Base-by-base conservation (phyloP, 495 filamentous ascomycete genomes). In the Cairneyella variabilis region DNA sequence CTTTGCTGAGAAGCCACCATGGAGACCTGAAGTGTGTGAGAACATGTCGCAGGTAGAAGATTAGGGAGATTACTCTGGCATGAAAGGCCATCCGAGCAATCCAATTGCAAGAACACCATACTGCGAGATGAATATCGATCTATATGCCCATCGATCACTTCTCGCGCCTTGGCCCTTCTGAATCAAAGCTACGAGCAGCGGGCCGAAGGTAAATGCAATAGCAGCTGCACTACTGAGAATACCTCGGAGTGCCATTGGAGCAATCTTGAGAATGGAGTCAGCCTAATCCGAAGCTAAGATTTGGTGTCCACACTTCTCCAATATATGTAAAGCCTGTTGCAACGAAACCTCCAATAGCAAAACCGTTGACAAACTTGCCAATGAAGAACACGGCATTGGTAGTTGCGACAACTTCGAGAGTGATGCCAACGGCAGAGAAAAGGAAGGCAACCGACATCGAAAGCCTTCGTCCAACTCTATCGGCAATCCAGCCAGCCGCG, bases 291-390 rank as follows among this genome's bases (percentile, higher is more conserved):
- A 6, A 11, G 18, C 7, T 2, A 34, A 21, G 7, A 21, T 3
- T 7, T 26, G 18, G 6, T 12, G 11, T 38, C 36, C 48, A 9
- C 37, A 62, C 56, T 38, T 69, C 66, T 30, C 66, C 66, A 26
- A 69, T 43, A 53, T 67, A 67, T 14, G 66, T 64, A 20, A 62
- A 39, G 10, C 58, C 49, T 7, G 64, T 52, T 16, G 66, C 47
- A 12, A 54, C 45, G 27, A 67, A 42, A 14, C 45, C 57, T 2
- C 66, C 66, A 25, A 63, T 32, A 0, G 57, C 63, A 55, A 66
- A 66, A 2, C 66, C 66, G 53, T 66, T 67, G 21, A 69, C 20
- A 22, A 69, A 63, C 48, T 69, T 69, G 6, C 66, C 65, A 25
- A 53, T 57, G 27, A 67, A 69, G 50, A 69, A 67, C 42, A 69